Evolutionary conservation across 306 rosid genomes (phyloP).

Genomic region (Cotoneaster glaucophyllus): DNA sequence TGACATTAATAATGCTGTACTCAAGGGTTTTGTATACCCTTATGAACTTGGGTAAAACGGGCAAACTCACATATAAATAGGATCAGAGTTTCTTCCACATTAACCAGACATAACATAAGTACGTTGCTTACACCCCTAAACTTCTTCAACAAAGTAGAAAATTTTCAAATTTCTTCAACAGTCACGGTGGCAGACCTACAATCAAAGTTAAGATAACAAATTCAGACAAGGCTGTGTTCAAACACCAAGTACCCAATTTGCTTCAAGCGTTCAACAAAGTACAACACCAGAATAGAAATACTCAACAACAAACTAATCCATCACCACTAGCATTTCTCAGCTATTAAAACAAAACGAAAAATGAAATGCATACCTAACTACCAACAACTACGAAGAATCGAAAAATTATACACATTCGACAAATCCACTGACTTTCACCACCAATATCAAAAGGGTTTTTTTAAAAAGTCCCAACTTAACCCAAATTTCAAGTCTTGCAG

Average conservation of each 20-base stretch:
- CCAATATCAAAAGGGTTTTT: background rate
- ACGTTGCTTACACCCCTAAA: constrained; percentile 1
- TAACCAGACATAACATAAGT: background rate
- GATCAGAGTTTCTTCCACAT: background rate
- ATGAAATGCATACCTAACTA: background rate
- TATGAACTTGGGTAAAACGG: background rate
- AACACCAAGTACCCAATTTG: background rate
- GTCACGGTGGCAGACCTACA: background rate
- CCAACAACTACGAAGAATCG: background rate
- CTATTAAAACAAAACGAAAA: background rate
- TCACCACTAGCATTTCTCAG: background rate
- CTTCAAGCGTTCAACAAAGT: background rate
- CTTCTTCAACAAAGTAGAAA: background rate
- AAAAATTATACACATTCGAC: background rate
- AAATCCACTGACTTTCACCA: constrained; percentile 1
- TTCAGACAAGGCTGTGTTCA: background rate
- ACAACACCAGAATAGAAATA: background rate
- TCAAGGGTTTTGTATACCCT: background rate
- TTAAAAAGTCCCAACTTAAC: background rate
- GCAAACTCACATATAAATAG: background rate
- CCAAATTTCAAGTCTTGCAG: background rate
- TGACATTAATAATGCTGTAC: background rate
- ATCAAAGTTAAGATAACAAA: background rate
- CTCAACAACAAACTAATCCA: background rate
- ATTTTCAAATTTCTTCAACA: background rate